Evolutionary conservation across 2,329 filamentous ascomycete genomes (phyloP), one percentile per base, ranked within the genome.

Genomic region (Cercospora sojina): DNA sequence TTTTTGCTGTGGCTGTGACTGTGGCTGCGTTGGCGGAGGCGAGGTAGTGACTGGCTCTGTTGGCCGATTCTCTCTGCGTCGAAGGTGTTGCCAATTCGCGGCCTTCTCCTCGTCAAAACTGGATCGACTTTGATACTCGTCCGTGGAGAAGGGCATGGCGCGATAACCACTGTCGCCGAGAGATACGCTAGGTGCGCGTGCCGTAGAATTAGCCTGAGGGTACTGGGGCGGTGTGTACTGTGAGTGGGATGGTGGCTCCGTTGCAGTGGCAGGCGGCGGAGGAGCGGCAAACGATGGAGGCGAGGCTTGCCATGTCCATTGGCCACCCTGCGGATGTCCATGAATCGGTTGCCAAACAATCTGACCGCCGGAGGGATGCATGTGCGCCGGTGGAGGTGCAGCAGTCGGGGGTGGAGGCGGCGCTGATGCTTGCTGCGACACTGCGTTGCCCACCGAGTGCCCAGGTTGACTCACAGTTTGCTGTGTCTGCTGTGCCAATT

Each of bases 21-120:
- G 43, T 12, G 25, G 31, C 25, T 35, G 59, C n/a, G 35, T 41
- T 41, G 35, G 35, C 35, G 35, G 13, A 41, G 35, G 16, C 8
- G 35, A 41, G 0, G n/a, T 4, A 53, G 10, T 13, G 43, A 43
- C 27, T 10, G 59, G 25, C n/a, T 27, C n/a, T n/a, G 59, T 49
- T 31, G 47, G 7, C 6, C 10, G 18, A 56, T 12, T 8, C 32
- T 32, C 29, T 20, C 27, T 62, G n/a, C 25, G 49, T 25, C 60
- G 47, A 16, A 75, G 60, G 56, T 75, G 73, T 57, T 73, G 69
- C 74, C 74, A 75, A 32, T 71, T 66, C 18, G 60, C 70, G 18
- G 69, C 62, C 6, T 67, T 58, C 13, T 64, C 69, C 25, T 72
- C 69, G 25, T 69, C 67, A 20, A 43, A 20, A 18, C 23, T 31